Base-by-base conservation (phyloP, 495 filamentous ascomycete genomes). In the Xylaria intraflava region DNA sequence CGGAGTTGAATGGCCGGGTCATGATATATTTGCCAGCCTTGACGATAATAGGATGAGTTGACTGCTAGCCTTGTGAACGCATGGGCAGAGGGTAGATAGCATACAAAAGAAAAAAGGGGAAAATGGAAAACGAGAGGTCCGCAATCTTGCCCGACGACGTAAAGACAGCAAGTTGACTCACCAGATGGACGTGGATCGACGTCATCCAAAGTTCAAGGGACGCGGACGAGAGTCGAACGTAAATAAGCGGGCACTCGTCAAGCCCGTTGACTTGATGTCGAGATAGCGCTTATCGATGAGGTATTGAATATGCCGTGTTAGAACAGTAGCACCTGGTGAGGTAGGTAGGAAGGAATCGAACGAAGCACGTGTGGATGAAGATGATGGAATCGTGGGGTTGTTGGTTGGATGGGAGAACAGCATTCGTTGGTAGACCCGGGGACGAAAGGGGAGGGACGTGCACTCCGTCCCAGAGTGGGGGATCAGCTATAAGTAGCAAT, bases 381-480 rank as follows among this genome's bases (percentile, higher is more conserved):
- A 4, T 24, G 50, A 52, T 45, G 50, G 38, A 49, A 49, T 49
- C 47, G 47, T 49, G 47, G 47, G 47, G 47, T 49, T 40, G 26
- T 19, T 26, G 42, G 23, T 19, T 10, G 4, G 23, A 44, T 26
- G 14, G 42, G 42, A 44, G 42, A 27, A 27, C 12, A 27, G n/a
- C n/a, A n/a, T n/a, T n/a, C n/a, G n/a, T n/a, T n/a, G n/a, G n/a
- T n/a, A n/a, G n/a, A n/a, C n/a, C n/a, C n/a, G n/a, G n/a, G n/a
- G 33, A 14, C 3, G 11, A 3, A 38, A 14, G 33, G 33, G 12
- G 11, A n/a, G 33, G 33, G 16, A 8, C 33, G 12, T 38, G 33
- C 33, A 38, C 33, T 14, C 33, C 11, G 16, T 7, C 68, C 5
- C 79, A 80, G n/a, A n/a, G n/a, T n/a, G n/a, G n/a, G n/a, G n/a